Percentiles rank a stretch among this genome's conserved stretches.
These are phyloP conservation scores for Neonectria neomacrospora DNA, from an alignment of 2,329 filamentous ascomycete species.

Conservation along the genomic window DNA sequence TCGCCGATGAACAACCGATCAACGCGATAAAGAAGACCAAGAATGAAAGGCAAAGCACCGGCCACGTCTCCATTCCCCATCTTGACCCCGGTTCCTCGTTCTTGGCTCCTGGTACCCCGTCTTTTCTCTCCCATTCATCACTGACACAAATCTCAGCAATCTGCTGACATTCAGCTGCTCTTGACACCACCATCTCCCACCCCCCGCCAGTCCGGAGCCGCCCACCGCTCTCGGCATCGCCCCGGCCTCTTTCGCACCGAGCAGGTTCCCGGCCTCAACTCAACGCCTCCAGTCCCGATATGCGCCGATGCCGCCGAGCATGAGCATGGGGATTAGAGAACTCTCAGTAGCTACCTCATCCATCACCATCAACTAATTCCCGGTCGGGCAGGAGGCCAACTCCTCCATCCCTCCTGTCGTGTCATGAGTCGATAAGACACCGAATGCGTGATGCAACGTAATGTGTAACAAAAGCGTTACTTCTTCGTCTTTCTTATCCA, in stretches of 20 bases:
- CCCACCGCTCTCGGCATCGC: constrained; percentile 27
- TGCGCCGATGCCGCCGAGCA: constrained; percentile 34
- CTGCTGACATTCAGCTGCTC: constrained; percentile 35
- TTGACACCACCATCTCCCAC: constrained; percentile 29
- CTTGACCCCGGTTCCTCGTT: constrained; percentile 3
- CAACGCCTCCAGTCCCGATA: constrained; percentile 26
- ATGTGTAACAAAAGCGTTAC: constrained; percentile 30
- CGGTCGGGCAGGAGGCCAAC: constrained; percentile 30
- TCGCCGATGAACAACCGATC: constrained; percentile 20
- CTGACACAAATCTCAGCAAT: constrained; percentile 29
- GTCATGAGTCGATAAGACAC: constrained; percentile 31
- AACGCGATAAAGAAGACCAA: constrained; percentile 1
- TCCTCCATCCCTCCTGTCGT: constrained; percentile 13
- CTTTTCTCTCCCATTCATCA: background rate
- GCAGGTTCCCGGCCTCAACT: constrained; percentile 2
- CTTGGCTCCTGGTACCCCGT: constrained; percentile 14
- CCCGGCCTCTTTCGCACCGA: constrained; percentile 22
- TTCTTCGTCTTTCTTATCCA: background rate
- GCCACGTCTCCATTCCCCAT: constrained; percentile 1
- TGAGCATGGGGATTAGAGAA: background rate
- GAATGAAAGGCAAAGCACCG: background rate
- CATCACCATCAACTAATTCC: constrained; percentile 39
- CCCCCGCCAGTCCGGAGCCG: constrained; percentile 25
- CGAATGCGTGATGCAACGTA: constrained; percentile 24
- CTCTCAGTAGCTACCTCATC: constrained; percentile 22